Percentiles rank a stretch among this genome's conserved stretches.
Evolutionary conservation across 1,284 basidiomycete species (phyloP).

Genomic region (Apiotrichum akiyoshidainum): DNA sequence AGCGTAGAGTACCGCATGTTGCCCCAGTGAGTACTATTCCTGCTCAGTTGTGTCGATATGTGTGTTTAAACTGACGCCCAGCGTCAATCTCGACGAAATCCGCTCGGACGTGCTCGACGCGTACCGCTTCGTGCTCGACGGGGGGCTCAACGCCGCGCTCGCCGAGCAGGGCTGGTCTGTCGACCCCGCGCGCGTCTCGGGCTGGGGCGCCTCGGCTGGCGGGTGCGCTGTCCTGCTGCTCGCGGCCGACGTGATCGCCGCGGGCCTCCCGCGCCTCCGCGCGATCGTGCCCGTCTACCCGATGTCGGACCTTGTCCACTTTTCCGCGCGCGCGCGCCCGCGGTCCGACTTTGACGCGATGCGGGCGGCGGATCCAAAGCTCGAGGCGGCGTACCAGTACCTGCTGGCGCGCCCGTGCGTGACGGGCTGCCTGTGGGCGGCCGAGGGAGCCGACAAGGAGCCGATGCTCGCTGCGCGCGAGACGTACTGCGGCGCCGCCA

Average conservation of each 20-base stretch:
- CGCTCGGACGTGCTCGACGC: conserved; percentile 18
- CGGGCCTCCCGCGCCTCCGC: conserved; percentile 1
- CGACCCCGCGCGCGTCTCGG: neutral
- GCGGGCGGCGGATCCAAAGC: neutral
- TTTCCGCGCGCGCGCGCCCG: too few relatives aligned
- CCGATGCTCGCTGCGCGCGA: neutral
- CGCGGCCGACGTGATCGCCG: neutral
- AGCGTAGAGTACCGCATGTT: conserved; percentile 24
- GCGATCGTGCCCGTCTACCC: conserved; percentile 9
- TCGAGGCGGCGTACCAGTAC: neutral
- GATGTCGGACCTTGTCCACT: neutral
- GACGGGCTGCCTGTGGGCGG: neutral
- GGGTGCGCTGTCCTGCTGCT: neutral
- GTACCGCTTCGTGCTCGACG: conserved; percentile 14
- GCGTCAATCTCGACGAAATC: conserved; percentile 11
- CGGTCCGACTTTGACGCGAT: neutral
- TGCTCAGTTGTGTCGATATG: too few relatives aligned
- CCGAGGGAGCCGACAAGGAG: neutral
- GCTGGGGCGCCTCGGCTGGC: neutral
- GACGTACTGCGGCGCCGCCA: neutral
- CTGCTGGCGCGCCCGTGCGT: neutral
- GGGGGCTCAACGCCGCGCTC: conserved; percentile 3
- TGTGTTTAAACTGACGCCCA: neutral
- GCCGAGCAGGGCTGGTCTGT: neutral
- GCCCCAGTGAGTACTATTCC: conserved; percentile 17